Evolutionary conservation across 2,329 filamentous ascomycete species (phyloP).

Genomic region (Paraphaeosphaeria sporulosa): DNA sequence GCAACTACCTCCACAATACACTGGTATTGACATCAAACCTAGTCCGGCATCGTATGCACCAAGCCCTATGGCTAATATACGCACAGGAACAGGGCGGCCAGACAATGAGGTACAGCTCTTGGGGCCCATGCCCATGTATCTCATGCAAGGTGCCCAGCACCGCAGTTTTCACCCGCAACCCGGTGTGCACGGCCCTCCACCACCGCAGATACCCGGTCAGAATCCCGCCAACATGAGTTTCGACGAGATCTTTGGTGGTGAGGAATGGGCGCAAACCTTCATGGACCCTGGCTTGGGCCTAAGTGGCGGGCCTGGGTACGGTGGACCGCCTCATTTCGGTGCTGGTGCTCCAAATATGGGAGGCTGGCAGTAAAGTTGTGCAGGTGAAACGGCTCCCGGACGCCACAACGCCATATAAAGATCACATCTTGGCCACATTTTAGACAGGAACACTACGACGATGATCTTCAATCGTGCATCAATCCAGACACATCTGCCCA

Average conservation of each 20-base stretch:
- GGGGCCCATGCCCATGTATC: conserved; percentile 73
- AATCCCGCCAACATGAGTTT: conserved; percentile 41
- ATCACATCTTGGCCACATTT: neutral
- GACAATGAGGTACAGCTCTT: conserved; percentile 78
- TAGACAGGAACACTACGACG: neutral
- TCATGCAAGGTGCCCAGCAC: conserved; percentile 62
- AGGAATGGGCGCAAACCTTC: conserved; percentile 51
- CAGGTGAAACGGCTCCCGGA: neutral
- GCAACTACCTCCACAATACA: conserved; percentile 29
- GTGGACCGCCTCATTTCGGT: conserved; percentile 26
- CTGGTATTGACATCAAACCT: conserved; percentile 38
- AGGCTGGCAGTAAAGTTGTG: conserved; percentile 24
- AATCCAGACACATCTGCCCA: neutral
- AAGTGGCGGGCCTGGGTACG: conserved; percentile 31
- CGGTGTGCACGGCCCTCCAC: conserved; percentile 22
- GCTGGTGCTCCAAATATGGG: conserved; percentile 30
- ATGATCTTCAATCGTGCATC: neutral
- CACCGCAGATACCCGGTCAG: conserved; percentile 24
- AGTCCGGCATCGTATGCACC: conserved; percentile 34
- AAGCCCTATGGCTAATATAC: conserved; percentile 25
- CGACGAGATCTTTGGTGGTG: conserved; percentile 48
- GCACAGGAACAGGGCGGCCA: conserved; percentile 27
- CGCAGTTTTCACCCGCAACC: conserved; percentile 36
- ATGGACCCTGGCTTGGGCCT: conserved; percentile 45
- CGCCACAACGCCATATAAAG: too few relatives aligned